A percentile compares a stretch with the other conserved stretches of the same genome.
phyloP scores from a whole-genome alignment of 768 basidiomycete genomes.

The Kwoniella heveanensis region DNA sequence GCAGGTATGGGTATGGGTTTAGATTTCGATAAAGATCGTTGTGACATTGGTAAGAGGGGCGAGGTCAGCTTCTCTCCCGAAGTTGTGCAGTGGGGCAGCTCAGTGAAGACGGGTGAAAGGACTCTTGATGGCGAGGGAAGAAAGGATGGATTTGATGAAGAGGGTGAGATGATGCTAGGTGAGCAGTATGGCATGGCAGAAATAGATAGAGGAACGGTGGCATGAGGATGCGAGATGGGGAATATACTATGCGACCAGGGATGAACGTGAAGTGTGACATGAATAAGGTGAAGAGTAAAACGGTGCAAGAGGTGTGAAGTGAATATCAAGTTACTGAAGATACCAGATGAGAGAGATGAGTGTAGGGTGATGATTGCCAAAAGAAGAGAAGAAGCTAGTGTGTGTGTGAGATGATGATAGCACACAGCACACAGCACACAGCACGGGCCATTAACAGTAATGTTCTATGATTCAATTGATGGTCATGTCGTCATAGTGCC shows the following conservation, averaged over 20 bases:
- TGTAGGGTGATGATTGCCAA: no score
- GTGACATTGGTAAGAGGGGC: slow-evolving; percentile 15
- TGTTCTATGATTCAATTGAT: background rate
- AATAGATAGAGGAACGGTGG: background rate
- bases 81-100: slow-evolving; percentile 2
- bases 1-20: slow-evolving; percentile 1
- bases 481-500: background rate
- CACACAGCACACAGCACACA: background rate
- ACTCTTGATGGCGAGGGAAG: slow-evolving; percentile 20
- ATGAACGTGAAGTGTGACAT: background rate
- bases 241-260: background rate
- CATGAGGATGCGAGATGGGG: background rate
- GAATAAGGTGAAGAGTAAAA: background rate
- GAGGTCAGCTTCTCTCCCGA: slow-evolving; percentile 34
- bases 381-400: no score
- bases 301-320: background rate
- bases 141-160: slow-evolving; percentile 23
- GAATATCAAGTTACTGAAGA: no score
- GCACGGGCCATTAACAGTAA: background rate
- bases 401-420: no score
- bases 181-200: slow-evolving; percentile 18
- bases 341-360: no score
- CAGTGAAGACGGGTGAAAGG: slow-evolving; percentile 27
- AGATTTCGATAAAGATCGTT: slow-evolving; percentile 11
- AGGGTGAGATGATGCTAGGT: slow-evolving; percentile 1